Evolutionary conservation across 176 grass and related monocot genomes (phyloP).

Genomic region (Phoenix dactylifera): DNA sequence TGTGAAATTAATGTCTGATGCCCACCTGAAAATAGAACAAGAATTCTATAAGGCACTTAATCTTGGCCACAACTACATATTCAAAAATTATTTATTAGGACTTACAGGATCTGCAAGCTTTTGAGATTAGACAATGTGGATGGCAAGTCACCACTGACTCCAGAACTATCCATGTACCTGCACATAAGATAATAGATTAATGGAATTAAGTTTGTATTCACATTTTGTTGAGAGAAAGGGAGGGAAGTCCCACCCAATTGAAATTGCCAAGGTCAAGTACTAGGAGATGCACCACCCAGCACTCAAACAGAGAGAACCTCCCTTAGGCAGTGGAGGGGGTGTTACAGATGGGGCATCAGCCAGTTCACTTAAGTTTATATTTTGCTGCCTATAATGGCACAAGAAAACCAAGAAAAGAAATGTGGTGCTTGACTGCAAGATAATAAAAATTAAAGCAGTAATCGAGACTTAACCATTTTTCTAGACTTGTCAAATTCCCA

Average conservation of each 20-base stretch:
- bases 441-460: neutral
- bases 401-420: too few species aligned
- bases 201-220: too few species aligned
- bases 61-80: too few species aligned
- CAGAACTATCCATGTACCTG: conserved; percentile 69
- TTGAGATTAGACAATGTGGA: conserved; percentile 45
- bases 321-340: too few species aligned
- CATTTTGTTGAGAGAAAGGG: neutral
- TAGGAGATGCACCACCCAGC: too few species aligned
- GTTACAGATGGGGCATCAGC: too few species aligned
- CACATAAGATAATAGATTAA: neutral
- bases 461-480: conserved; percentile 34
- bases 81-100: neutral
- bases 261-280: too few species aligned
- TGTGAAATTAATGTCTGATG: conserved; percentile 60
- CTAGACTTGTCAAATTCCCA: conserved; percentile 44
- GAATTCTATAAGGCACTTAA: neutral
- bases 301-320: too few species aligned
- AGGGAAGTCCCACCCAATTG: neutral
- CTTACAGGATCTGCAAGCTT: conserved; percentile 32
- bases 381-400: too few species aligned
- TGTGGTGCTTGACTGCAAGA: neutral
- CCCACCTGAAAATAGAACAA: conserved; percentile 31
- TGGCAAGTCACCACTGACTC: conserved; percentile 48
- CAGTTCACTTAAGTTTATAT: too few species aligned